Conservation (phyloP, 75 land plant genomes). For the Cunninghamia lanceolata region DNA sequence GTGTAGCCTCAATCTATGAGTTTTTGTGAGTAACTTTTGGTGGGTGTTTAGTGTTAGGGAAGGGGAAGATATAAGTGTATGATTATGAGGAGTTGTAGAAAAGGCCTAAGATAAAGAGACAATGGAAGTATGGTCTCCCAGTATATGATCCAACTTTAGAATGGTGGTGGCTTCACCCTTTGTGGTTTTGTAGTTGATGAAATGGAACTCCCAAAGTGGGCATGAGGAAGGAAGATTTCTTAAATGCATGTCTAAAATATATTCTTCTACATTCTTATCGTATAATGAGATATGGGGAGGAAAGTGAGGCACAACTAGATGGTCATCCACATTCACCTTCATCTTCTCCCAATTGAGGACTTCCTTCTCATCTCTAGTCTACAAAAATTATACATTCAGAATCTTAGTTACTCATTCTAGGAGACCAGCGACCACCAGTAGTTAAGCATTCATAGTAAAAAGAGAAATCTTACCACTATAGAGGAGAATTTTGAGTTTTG, state of each 20-base stretch:
- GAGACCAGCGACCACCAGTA: too few species aligned
- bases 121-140: slow-evolving; percentile 80
- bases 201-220: slow-evolving; percentile 61
- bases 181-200: slow-evolving; percentile 29
- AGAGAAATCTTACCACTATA: neutral
- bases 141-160: slow-evolving; percentile 63
- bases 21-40: too few species aligned
- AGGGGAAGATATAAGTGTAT: neutral
- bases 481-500: neutral
- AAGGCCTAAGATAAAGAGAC: slow-evolving; percentile 72
- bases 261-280: slow-evolving; percentile 48
- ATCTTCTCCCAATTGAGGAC: too few species aligned
- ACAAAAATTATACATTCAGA: too few species aligned
- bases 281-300: neutral
- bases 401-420: too few species aligned
- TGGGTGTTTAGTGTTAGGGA: too few species aligned
- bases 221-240: slow-evolving; percentile 33
- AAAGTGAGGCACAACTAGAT: too few species aligned
- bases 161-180: slow-evolving; percentile 40
- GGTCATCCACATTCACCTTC: too few species aligned
- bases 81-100: slow-evolving; percentile 42
- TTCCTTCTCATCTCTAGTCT: too few species aligned
- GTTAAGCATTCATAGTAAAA: too few species aligned
- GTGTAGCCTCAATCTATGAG: too few species aligned
- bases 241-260: slow-evolving; percentile 32